Base-by-base conservation (phyloP, 768 basidiomycete species). In the Rhodocollybia butyracea region DNA sequence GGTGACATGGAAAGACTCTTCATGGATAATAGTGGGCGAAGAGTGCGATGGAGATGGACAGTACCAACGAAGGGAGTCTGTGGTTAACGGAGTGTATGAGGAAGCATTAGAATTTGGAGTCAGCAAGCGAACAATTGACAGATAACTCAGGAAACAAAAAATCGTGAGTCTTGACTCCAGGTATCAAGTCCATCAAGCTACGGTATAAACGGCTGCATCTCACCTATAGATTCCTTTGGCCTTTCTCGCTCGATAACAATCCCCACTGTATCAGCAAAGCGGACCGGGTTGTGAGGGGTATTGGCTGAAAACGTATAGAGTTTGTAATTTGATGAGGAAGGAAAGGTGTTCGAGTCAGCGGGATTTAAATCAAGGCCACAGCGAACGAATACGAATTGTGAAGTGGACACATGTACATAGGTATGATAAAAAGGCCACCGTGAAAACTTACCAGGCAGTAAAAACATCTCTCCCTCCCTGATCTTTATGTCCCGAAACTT, bases 391-490 rank as follows among this genome's bases (percentile, higher is more conserved):
- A n/a, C n/a, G n/a, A n/a, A n/a, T n/a, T n/a, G n/a, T n/a, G n/a
- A n/a, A n/a, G n/a, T n/a, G n/a, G n/a, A n/a, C n/a, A n/a, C n/a
- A n/a, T n/a, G n/a, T n/a, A n/a, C n/a, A n/a, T n/a, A n/a, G n/a
- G n/a, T n/a, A n/a, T n/a, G n/a, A n/a, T n/a, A n/a, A n/a, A n/a
- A n/a, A n/a, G n/a, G n/a, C n/a, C 38, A 7, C 6, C 8, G 27
- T 3, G 15, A 19, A 21, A 46, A 43, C 79, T 51, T 59, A 92
- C 96, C 90, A 46, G 96, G 96, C 22, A 98, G 76, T 62, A 98
- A 64, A 70, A 97, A 98, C 94, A 98, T 98, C 57, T 94, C 94
- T 45, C 95, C 95, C 70, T 99, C 94, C 59, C 86, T 88, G 61
- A 98, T 97, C 26, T 73, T 74, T 46, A 98, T 89, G 67, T 98